A percentile compares a stretch with the other conserved stretches of the same genome.
phyloP scores from a whole-genome alignment of 192 early-diverging fungal genomes.

The Gigaspora rosea region DNA sequence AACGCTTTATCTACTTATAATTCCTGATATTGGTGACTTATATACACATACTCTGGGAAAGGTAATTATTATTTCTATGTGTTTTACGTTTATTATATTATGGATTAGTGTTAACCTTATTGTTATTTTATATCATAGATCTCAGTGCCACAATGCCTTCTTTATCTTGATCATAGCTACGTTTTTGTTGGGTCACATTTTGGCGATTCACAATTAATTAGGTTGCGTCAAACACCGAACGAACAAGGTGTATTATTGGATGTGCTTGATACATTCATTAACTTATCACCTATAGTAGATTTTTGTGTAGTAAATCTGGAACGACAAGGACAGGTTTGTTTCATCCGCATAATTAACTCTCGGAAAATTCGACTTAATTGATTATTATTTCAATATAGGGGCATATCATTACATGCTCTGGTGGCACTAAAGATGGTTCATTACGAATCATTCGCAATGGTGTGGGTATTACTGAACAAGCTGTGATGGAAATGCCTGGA shows the following conservation, averaged over 20 bases:
- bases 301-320: constrained; percentile 82
- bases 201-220: constrained; percentile 80
- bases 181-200: constrained; percentile 84
- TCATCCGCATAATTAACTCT: background rate
- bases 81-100: background rate
- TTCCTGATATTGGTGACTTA: constrained; percentile 39
- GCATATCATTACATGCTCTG: constrained; percentile 88
- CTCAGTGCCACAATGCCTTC: constrained; percentile 61
- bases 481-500: constrained; percentile 60
- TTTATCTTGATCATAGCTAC: constrained; percentile 67
- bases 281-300: constrained; percentile 83
- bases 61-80: constrained; percentile 36
- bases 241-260: constrained; percentile 55
- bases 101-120: background rate
- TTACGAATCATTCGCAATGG: constrained; percentile 87
- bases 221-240: constrained; percentile 55
- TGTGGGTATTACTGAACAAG: constrained; percentile 76
- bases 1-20: constrained; percentile 58
- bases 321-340: constrained; percentile 56
- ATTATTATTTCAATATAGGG: constrained; percentile 38
- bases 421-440: constrained; percentile 68
- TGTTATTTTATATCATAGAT: constrained; percentile 34
- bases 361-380: too few species aligned
- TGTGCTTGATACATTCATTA: constrained; percentile 62
- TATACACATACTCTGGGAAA: constrained; percentile 53